These are phyloP conservation scores for Amanita molliuscula DNA, from an alignment of 768 basidiomycete genomes.

Conservation along the genomic window DNA sequence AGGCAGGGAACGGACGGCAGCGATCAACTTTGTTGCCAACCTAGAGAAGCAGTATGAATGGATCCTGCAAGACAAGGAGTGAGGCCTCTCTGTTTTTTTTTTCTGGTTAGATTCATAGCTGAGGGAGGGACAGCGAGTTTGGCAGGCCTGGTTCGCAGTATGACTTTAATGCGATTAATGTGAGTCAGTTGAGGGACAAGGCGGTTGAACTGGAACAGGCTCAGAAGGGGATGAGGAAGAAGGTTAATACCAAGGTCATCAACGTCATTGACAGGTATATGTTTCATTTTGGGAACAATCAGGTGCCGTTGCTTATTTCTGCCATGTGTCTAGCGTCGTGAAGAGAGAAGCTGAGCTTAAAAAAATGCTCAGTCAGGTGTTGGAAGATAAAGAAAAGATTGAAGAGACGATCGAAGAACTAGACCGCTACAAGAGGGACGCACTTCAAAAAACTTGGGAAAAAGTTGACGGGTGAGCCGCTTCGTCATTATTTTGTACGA, in stretches of 20 bases:
- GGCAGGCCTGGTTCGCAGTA: conserved; percentile 74
- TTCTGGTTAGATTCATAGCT: neutral
- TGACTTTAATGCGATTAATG: conserved; percentile 64
- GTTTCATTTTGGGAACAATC: neutral
- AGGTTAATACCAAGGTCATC: conserved; percentile 91
- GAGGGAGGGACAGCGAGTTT: conserved; percentile 49
- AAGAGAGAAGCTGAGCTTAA: conserved; percentile 82
- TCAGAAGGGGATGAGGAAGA: conserved; percentile 87
- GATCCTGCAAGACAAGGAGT: conserved; percentile 87
- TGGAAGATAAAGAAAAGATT: conserved; percentile 92
- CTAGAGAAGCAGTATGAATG: conserved; percentile 82
- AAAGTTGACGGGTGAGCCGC: conserved; percentile 81
- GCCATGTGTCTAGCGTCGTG: conserved; percentile 56
- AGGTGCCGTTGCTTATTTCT: neutral
- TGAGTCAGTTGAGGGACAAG: conserved; percentile 47
- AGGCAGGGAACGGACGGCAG: conserved; percentile 53
- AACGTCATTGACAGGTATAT: conserved; percentile 90
- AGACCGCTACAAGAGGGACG: conserved; percentile 89
- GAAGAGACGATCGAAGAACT: conserved; percentile 89
- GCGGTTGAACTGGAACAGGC: conserved; percentile 65
- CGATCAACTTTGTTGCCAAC: conserved; percentile 38
- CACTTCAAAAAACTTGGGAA: conserved; percentile 90
- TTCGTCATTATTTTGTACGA: neutral
- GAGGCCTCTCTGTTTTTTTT: conserved; percentile 20
- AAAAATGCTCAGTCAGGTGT: conserved; percentile 80